These are phyloP conservation scores for Aspergillus egyptiacus DNA, from an alignment of 495 filamentous ascomycete genomes.

Conservation along the genomic window DNA sequence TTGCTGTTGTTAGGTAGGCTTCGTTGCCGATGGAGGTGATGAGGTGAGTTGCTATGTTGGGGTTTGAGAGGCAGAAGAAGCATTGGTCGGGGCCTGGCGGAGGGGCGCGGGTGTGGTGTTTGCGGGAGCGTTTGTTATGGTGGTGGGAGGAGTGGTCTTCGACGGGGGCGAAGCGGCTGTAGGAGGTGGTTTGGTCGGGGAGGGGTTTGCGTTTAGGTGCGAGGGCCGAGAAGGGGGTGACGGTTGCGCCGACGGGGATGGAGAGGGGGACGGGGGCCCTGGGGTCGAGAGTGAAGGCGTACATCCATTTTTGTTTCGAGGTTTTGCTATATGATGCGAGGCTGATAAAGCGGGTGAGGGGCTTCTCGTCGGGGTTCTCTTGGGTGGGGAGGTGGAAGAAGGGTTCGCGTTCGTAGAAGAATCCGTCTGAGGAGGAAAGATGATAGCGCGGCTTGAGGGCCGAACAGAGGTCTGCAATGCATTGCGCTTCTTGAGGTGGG, in stretches of 20 bases:
- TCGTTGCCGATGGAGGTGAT: constrained; percentile 81
- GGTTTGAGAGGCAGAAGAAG: constrained; percentile 91
- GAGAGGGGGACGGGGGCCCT: constrained; percentile 48
- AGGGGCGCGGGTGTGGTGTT: constrained; percentile 48
- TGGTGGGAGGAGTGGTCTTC: constrained; percentile 32
- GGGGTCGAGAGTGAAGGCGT: constrained; percentile 78
- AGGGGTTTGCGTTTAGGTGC: constrained; percentile 56
- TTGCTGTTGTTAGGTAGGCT: constrained; percentile 82
- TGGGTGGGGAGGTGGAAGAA: constrained; percentile 68
- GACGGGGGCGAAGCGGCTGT: constrained; percentile 52
- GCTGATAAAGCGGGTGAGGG: constrained; percentile 81
- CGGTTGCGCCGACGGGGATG: constrained; percentile 62
- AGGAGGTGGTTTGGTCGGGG: constrained; percentile 45
- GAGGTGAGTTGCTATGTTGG: constrained; percentile 75
- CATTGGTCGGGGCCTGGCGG: constrained; percentile 73
- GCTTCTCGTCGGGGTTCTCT: constrained; percentile 45
- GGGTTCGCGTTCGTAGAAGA: constrained; percentile 86
- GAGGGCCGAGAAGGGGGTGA: constrained; percentile 56
- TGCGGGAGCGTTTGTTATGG: constrained; percentile 37
- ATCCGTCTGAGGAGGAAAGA: constrained; percentile 60
- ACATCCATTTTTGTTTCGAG: constrained; percentile 75
- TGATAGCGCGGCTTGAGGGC: constrained; percentile 83
- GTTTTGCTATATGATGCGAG: constrained; percentile 69
- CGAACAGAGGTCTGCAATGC: constrained; percentile 65
- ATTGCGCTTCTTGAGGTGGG: constrained; percentile 46